Conservation (phyloP, 2,329 filamentous ascomycete species). For the Ophiosphaerella narmari region DNA sequence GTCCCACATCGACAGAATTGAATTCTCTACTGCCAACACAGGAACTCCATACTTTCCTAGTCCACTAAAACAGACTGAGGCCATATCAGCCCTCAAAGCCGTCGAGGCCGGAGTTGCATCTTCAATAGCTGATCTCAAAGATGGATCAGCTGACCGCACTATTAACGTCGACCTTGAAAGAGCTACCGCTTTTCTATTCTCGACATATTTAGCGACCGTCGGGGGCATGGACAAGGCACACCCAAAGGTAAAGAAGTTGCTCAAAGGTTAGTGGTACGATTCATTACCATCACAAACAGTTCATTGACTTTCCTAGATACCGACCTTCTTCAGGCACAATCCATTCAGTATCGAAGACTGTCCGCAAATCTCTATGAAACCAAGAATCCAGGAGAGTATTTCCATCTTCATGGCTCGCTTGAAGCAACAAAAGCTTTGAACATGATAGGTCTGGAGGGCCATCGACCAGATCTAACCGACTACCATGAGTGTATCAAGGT, state of each 20-base stretch:
- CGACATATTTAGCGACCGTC: constrained; percentile 62
- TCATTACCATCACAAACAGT: constrained; percentile 1
- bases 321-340: constrained; percentile 72
- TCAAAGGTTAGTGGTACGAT: constrained; percentile 44
- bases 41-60: constrained; percentile 48
- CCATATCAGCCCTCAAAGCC: constrained; percentile 61
- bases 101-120: constrained; percentile 64
- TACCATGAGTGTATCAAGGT: constrained; percentile 48
- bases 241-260: constrained; percentile 53
- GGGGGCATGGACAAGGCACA: constrained; percentile 53
- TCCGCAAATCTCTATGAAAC: constrained; percentile 75
- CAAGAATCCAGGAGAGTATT: constrained; percentile 68
- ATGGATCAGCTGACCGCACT: constrained; percentile 48
- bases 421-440: constrained; percentile 71
- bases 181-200: constrained; percentile 62
- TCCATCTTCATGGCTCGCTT: constrained; percentile 76
- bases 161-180: constrained; percentile 60
- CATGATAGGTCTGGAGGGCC: constrained; percentile 70
- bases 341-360: constrained; percentile 70
- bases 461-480: constrained; percentile 62
- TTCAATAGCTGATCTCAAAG: constrained; percentile 62
- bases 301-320: constrained; percentile 60
- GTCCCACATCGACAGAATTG: constrained; percentile 32
- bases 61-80: constrained; percentile 60
- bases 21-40: constrained; percentile 45